phyloP scores from a whole-genome alignment of 768 basidiomycete species.

The Lyophyllum atratum region DNA sequence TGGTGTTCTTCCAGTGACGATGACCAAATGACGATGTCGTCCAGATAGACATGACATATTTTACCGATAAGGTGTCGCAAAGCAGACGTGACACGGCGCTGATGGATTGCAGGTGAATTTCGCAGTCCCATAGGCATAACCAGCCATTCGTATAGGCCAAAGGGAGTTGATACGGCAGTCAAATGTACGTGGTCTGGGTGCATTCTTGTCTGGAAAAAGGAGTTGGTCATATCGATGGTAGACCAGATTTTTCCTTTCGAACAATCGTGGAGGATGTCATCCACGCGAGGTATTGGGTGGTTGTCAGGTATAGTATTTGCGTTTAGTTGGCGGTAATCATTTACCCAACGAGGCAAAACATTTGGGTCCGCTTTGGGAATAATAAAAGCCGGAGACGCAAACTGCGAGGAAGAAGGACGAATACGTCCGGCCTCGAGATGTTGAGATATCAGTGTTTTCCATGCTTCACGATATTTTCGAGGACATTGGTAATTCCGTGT shows the following conservation, averaged over 20 bases:
- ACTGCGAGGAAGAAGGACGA: constrained; percentile 23
- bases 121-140: constrained; percentile 22
- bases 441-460: constrained; percentile 32
- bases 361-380: constrained; percentile 33
- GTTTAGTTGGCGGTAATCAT: constrained; percentile 34
- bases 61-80: too few species aligned
- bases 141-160: constrained; percentile 36
- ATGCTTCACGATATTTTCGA: constrained; percentile 30
- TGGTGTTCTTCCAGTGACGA: constrained; percentile 38
- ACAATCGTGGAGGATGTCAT: too few species aligned
- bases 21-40: too few species aligned
- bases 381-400: constrained; percentile 38
- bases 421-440: constrained; percentile 35
- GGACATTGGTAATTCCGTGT: constrained; percentile 31
- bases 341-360: constrained; percentile 34
- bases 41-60: too few species aligned
- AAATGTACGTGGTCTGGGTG: constrained; percentile 25
- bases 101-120: constrained; percentile 30
- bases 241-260: too few species aligned
- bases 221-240: too few species aligned
- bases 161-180: constrained; percentile 36
- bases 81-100: constrained; percentile 22
- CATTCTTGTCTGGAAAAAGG: too few species aligned
- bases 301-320: constrained; percentile 28
- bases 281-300: too few species aligned